Conservation (phyloP, 176 grass and related monocot species). For the Canna indica region DNA sequence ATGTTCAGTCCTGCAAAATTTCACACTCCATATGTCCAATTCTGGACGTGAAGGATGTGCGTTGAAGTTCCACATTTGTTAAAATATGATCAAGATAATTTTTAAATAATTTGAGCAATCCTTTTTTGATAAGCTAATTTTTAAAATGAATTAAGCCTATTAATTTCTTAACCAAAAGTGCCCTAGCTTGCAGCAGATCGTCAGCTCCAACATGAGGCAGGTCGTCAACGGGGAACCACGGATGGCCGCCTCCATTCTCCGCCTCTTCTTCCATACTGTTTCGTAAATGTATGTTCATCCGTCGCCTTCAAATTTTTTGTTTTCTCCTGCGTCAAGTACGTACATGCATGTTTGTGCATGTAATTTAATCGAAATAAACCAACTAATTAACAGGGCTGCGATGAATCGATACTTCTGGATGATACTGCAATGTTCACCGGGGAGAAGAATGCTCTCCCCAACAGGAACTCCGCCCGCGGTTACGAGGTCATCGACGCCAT, state of each 20-base stretch:
- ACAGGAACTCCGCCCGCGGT: conserved; percentile 57
- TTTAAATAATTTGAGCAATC: no score
- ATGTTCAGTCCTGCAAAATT: no score
- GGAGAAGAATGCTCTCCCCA: conserved; percentile 58
- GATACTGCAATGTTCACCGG: conserved; percentile 38
- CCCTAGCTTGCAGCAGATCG: conserved; percentile 17
- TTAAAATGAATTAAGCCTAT: no score
- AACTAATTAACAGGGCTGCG: conserved; percentile 40
- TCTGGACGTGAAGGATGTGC: no score
- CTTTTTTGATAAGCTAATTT: no score
- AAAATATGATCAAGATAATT: no score
- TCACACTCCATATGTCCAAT: no score
- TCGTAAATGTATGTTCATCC: conserved; percentile 26
- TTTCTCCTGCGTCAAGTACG: no score
- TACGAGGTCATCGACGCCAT: conserved; percentile 72
- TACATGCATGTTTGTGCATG: no score
- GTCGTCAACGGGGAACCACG: conserved; percentile 16
- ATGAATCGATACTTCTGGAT: conserved; percentile 72
- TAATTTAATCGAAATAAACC: neutral
- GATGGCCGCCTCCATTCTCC: conserved; percentile 35
- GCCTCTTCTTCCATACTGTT: conserved; percentile 43
- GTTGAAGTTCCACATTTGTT: no score
- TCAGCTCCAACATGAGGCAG: conserved; percentile 22
- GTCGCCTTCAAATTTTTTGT: neutral
- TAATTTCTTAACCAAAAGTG: no score